These are phyloP conservation scores for Penicillium fuscoglaucum DNA, from an alignment of 2,329 filamentous ascomycete species.

Conservation along the genomic window DNA sequence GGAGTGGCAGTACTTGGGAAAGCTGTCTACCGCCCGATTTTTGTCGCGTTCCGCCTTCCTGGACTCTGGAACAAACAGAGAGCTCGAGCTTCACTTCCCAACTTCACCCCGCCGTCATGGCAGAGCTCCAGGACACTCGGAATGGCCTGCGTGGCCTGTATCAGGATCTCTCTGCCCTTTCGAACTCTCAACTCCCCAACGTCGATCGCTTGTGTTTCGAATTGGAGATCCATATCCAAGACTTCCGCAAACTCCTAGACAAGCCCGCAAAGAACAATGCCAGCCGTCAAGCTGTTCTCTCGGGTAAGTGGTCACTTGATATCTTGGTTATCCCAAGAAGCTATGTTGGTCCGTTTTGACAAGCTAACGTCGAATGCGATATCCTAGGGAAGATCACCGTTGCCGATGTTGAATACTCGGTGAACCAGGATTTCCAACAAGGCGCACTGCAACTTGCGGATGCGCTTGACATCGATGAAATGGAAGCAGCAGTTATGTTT, in stretches of 20 bases:
- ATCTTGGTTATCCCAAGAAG: neutral
- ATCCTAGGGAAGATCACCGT: constrained; percentile 71
- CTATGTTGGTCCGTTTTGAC: neutral
- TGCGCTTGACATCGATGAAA: constrained; percentile 84
- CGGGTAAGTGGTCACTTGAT: constrained; percentile 53
- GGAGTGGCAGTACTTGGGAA: constrained; percentile 13
- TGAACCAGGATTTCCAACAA: constrained; percentile 88
- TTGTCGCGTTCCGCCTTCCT: constrained; percentile 39
- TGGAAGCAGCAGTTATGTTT: constrained; percentile 76
- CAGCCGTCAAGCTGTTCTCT: constrained; percentile 70
- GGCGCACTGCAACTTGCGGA: constrained; percentile 79
- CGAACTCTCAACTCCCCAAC: constrained; percentile 68
- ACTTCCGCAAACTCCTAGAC: constrained; percentile 71
- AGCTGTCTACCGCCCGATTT: constrained; percentile 32
- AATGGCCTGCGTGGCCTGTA: constrained; percentile 81
- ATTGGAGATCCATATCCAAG: constrained; percentile 65
- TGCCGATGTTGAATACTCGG: constrained; percentile 69
- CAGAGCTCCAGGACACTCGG: constrained; percentile 67
- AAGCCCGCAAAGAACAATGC: constrained; percentile 72
- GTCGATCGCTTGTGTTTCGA: constrained; percentile 66
- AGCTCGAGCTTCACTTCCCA: constrained; percentile 25
- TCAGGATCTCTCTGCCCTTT: constrained; percentile 75
- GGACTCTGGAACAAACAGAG: constrained; percentile 31
- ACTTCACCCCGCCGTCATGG: constrained; percentile 25
- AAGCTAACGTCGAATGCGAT: constrained; percentile 21